A percentile compares a stretch with the other conserved stretches of the same genome.
Evolutionary conservation across 345 rosid species (phyloP).

Genomic region (Gossypium mustelinum): DNA sequence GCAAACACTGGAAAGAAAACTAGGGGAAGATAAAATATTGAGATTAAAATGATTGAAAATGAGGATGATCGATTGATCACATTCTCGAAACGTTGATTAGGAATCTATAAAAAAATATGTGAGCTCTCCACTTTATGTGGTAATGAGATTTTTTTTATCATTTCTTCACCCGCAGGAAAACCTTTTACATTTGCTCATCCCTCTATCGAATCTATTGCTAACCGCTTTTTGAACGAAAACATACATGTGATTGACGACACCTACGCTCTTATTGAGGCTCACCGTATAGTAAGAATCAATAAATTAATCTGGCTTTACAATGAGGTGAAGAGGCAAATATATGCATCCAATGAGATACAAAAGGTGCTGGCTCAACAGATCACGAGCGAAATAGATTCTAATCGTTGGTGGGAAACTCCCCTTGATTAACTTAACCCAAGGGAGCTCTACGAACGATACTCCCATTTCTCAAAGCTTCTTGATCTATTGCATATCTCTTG

Average conservation of each 20-base stretch:
- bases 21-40: slow-evolving; percentile 29
- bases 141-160: slow-evolving; percentile 23
- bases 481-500: background rate
- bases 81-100: slow-evolving; percentile 39
- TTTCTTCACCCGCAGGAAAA: slow-evolving; percentile 35
- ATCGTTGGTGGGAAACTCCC: slow-evolving; percentile 26
- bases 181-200: slow-evolving; percentile 37
- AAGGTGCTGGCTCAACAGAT: slow-evolving; percentile 1
- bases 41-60: slow-evolving; percentile 23
- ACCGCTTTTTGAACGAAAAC: slow-evolving; percentile 14
- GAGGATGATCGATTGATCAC: slow-evolving; percentile 28
- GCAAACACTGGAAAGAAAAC: slow-evolving; percentile 1
- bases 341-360: slow-evolving; percentile 9
- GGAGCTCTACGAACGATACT: background rate
- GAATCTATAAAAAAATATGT: slow-evolving; percentile 35
- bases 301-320: slow-evolving; percentile 14
- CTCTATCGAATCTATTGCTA: slow-evolving; percentile 21
- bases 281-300: slow-evolving; percentile 16
- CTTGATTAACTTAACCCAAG: slow-evolving; percentile 14
- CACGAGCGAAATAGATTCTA: background rate
- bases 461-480: background rate
- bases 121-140: slow-evolving; percentile 33
- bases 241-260: background rate
- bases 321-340: slow-evolving; percentile 12
- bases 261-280: slow-evolving; percentile 31